phyloP scores from a whole-genome alignment of 1,284 basidiomycete genomes.

The Naganishia sp. region DNA sequence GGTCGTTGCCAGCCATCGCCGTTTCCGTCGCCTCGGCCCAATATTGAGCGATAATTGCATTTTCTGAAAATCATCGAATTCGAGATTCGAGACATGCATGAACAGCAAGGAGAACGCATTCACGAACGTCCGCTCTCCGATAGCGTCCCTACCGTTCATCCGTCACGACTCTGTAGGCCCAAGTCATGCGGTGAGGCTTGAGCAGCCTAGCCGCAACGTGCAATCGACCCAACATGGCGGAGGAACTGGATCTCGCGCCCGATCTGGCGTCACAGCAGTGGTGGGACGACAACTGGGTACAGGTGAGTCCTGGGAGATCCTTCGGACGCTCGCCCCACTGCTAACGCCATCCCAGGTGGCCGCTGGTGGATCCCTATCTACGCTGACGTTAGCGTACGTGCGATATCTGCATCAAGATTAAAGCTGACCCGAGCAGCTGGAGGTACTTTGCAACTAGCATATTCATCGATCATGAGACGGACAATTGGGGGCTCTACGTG shows the following conservation, averaged over 20 bases:
- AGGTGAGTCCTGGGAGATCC: background rate
- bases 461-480: conserved; percentile 28
- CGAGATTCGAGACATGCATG: too few species aligned
- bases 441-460: conserved; percentile 21
- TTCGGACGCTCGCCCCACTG: background rate
- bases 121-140: too few species aligned
- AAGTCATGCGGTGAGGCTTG: too few species aligned
- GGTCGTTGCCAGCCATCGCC: too few species aligned
- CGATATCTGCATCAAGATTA: background rate
- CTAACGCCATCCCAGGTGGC: conserved; percentile 1
- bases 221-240: background rate
- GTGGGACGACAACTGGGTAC: conserved; percentile 26
- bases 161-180: too few species aligned
- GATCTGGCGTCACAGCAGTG: conserved; percentile 26
- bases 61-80: too few species aligned
- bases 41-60: too few species aligned
- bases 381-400: conserved; percentile 13
- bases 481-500: conserved; percentile 28
- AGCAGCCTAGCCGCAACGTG: too few species aligned
- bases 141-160: too few species aligned
- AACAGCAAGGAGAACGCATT: too few species aligned
- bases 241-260: conserved; percentile 15
- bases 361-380: conserved; percentile 8
- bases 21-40: too few species aligned
- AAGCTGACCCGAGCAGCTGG: conserved; percentile 19